Conservation (phyloP, 441 rosid species). For the Dalechampia spathulata region DNA sequence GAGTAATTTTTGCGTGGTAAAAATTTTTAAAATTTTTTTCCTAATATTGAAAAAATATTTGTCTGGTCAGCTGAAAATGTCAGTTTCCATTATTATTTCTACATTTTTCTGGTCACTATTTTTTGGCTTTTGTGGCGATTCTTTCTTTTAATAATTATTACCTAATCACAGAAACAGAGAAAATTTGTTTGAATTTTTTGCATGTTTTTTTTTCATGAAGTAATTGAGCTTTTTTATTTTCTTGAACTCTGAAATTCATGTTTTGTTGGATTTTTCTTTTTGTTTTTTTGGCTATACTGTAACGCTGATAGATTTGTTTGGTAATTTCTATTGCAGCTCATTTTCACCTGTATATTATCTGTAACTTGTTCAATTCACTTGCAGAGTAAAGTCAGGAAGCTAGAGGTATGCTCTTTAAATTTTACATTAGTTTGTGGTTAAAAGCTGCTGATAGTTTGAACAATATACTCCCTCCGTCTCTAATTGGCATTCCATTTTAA, state of each 20-base stretch:
- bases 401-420: conserved; percentile 38
- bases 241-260: background rate
- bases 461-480: background rate
- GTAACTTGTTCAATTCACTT: conserved; percentile 45
- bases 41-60: too few relatives aligned
- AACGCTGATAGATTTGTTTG: conserved; percentile 10
- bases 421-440: background rate
- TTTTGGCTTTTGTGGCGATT: too few relatives aligned
- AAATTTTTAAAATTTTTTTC: too few relatives aligned
- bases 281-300: background rate
- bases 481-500: too few relatives aligned
- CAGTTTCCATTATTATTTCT: too few relatives aligned
- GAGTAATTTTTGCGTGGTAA: too few relatives aligned
- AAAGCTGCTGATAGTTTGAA: background rate
- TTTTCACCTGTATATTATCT: conserved; percentile 40
- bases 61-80: background rate
- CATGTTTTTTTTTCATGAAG: background rate
- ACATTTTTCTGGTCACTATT: background rate
- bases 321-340: conserved; percentile 46
- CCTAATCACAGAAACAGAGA: too few relatives aligned
- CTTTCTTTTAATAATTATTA: too few relatives aligned
- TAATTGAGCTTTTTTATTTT: background rate
- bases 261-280: background rate
- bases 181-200: too few relatives aligned
- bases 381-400: conserved; percentile 37